Base-by-base conservation (phyloP, 441 rosid genomes). In the Theobroma grandiflorum region DNA sequence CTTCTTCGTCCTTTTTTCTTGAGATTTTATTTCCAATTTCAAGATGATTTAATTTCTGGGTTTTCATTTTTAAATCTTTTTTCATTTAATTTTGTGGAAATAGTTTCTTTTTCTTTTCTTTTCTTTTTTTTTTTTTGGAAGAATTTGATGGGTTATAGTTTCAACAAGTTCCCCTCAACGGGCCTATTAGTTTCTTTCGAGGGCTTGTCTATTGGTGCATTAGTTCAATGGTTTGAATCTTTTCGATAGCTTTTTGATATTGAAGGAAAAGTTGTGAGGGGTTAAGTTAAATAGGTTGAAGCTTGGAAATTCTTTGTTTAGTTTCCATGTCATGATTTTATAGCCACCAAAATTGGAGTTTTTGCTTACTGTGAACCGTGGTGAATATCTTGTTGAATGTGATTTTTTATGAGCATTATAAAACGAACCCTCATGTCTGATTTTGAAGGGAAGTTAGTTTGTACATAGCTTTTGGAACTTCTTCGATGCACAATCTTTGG, bases 11-110 rank as follows among this genome's bases (percentile, higher is more conserved):
- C 9, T 55, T 38, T 42, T 42, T 8, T 20, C 52, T 35, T 1
- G 10, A 47, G 61, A 18, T 72, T 4, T 10, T 52, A 7, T 33
- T 6, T 49, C 14, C 33, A 53, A 0, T 65, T 22, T 42, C 1
- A 40, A 59, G 43, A 26, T 77, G 53, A 74, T 15, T 78, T 22
- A 18, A 61, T 64, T 76, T 75, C 6, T 52, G 52, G 63, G n/a
- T 75, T 75, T 45, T 76, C 31, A 6, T 38, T 65, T 65, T 18
- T 16, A 16, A 64, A 22, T 22, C 22, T 42, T n/a, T 10, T 65
- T 6, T 35, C 15, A 18, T 42, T 67, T 40, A 40, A 42, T 68
- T 67, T 26, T 7, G 18, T 38, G 3, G 15, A 40, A 40, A 12
- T 20, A 2, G 38, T 38, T 6, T 26, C 31, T 26, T 26, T 26